Percentiles rank a stretch among this genome's conserved stretches.
Conservation (phyloP, 495 filamentous ascomycete genomes). For the Xylaria palmicola region DNA sequence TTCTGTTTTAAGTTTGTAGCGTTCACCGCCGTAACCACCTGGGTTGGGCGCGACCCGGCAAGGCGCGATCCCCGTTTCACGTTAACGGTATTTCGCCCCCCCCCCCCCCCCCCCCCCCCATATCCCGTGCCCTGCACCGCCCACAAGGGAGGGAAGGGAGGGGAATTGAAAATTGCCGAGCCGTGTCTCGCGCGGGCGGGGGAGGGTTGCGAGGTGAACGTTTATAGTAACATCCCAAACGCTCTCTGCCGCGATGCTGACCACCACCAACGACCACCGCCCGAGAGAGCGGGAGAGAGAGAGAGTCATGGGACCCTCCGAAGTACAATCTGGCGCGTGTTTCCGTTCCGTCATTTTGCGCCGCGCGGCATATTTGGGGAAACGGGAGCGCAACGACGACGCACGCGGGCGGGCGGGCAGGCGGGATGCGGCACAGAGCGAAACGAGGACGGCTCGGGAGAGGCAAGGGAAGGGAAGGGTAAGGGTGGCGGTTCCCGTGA, state of each 20-base stretch:
- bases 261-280: not conserved
- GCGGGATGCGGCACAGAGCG: conserved; percentile 1
- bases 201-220: not conserved
- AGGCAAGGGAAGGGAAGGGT: not conserved
- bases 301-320: no score
- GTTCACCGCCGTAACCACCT: no score
- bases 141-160: not conserved
- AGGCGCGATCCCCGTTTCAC: no score
- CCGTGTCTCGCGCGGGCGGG: not conserved
- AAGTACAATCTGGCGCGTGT: no score
- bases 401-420: no score
- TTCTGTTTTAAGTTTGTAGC: no score
- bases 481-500: not conserved
- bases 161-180: no score
- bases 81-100: no score
- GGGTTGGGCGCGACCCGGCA: no score
- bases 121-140: not conserved
- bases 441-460: not conserved
- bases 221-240: not conserved
- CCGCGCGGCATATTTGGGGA: not conserved
- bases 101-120: no score
- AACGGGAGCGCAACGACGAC: not conserved
- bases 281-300: no score
- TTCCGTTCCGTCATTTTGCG: not conserved
- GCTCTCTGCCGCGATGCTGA: not conserved